These are phyloP conservation scores for Rhizopus microsporus DNA, from an alignment of 371 early-diverging fungal genomes.

Conservation along the genomic window DNA sequence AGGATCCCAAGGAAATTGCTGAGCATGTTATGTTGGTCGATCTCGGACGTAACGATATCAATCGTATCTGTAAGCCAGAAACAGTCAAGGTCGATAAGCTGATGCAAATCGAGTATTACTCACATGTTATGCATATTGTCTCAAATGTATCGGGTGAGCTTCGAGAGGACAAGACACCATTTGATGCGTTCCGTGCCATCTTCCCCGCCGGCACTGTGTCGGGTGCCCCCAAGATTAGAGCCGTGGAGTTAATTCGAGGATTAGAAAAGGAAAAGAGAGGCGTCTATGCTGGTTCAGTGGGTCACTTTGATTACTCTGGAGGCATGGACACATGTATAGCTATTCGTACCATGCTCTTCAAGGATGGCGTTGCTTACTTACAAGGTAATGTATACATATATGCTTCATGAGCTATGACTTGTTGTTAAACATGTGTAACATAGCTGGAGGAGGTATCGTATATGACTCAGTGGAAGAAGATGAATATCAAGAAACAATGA, in stretches of 20 bases:
- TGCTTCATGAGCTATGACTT: neutral
- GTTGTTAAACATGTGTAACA: slow-evolving; percentile 2
- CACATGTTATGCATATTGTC: slow-evolving; percentile 98
- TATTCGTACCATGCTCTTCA: slow-evolving; percentile 96
- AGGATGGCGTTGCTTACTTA: slow-evolving; percentile 91
- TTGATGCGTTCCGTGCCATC: slow-evolving; percentile 94
- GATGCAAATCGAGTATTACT: slow-evolving; percentile 95
- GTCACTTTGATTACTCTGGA: slow-evolving; percentile 92
- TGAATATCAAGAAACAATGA: slow-evolving; percentile 95
- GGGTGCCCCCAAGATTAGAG: slow-evolving; percentile 96
- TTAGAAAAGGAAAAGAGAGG: slow-evolving; percentile 92
- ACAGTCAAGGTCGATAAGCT: slow-evolving; percentile 92
- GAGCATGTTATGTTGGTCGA: slow-evolving; percentile 99
- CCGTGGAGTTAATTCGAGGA: slow-evolving; percentile 91
- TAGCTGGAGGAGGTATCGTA: slow-evolving; percentile 91
- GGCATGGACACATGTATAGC: slow-evolving; percentile 96
- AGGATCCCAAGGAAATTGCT: slow-evolving; percentile 91
- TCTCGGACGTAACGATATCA: slow-evolving; percentile 95
- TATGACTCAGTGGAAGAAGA: slow-evolving; percentile 89
- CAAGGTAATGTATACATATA: slow-evolving; percentile 54
- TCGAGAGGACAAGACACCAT: slow-evolving; percentile 84
- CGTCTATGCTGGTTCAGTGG: slow-evolving; percentile 95
- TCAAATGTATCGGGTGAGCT: slow-evolving; percentile 89
- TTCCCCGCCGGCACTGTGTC: slow-evolving; percentile 98
- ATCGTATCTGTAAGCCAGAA: slow-evolving; percentile 91